These are phyloP conservation scores for Zymoseptoria ardabiliae DNA, from an alignment of 2,329 filamentous ascomycete species.

Conservation along the genomic window DNA sequence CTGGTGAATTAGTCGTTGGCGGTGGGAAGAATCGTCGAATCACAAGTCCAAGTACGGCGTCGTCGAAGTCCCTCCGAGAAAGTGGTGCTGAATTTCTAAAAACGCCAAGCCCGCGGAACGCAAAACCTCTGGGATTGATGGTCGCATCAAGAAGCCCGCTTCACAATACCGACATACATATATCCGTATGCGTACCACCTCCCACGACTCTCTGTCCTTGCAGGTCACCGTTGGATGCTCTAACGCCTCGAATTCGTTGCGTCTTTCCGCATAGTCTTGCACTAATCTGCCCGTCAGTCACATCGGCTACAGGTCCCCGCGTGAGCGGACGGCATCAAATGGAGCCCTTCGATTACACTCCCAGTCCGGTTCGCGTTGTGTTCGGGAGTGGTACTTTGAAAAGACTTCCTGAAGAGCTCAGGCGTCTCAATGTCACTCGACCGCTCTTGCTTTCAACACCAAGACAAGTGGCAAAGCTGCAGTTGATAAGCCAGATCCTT, in stretches of 20 bases:
- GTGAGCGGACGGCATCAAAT: neutral
- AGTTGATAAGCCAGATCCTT: slow-evolving; percentile 32
- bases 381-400: slow-evolving; percentile 51
- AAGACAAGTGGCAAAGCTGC: slow-evolving; percentile 42
- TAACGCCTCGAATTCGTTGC: too few relatives aligned
- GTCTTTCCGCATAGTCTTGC: too few relatives aligned
- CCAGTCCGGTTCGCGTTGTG: slow-evolving; percentile 48
- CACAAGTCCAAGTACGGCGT: neutral
- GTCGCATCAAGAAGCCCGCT: too few relatives aligned
- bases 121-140: neutral
- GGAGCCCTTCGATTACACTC: slow-evolving; percentile 46
- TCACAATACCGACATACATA: too few relatives aligned
- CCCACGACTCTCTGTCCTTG: too few relatives aligned
- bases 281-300: neutral
- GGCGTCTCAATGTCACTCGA: slow-evolving; percentile 40
- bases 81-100: neutral
- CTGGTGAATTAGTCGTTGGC: neutral
- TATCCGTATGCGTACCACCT: too few relatives aligned
- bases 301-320: neutral
- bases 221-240: too few relatives aligned
- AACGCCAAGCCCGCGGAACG: neutral
- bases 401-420: slow-evolving; percentile 39
- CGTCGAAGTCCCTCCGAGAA: neutral
- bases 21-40: neutral
- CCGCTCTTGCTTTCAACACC: slow-evolving; percentile 53